These are phyloP conservation scores for Antitrichia curtipendula DNA, from an alignment of 225 moss, liverwort and hornwort genomes.

Conservation along the genomic window DNA sequence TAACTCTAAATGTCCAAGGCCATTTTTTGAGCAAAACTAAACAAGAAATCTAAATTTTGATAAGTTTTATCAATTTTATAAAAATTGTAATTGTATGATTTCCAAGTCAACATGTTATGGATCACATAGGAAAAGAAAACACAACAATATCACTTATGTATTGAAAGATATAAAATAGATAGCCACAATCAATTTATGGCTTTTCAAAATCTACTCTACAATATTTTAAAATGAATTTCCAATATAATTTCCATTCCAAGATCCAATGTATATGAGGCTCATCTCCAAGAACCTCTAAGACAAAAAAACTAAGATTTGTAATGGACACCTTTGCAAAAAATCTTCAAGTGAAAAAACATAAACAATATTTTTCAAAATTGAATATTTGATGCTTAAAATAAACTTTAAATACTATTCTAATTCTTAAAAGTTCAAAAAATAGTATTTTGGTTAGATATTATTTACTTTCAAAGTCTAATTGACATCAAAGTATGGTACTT, in stretches of 20 bases:
- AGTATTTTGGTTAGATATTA: too few relatives aligned
- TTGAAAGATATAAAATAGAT: background rate
- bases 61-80: background rate
- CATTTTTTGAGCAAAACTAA: background rate
- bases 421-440: background rate
- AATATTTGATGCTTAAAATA: background rate
- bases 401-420: background rate
- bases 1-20: fast-evolving
- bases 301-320: background rate
- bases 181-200: fast-evolving
- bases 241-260: background rate
- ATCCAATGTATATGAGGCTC: background rate
- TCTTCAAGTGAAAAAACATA: background rate
- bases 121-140: background rate
- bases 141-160: background rate
- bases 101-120: fast-evolving
- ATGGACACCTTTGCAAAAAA: background rate
- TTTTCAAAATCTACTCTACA: background rate
- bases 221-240: background rate
- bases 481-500: background rate
- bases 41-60: background rate
- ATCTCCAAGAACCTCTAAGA: too few relatives aligned
- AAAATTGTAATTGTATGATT: background rate
- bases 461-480: background rate
- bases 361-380: background rate